Percentiles rank a stretch among this genome's conserved stretches.
phyloP scores from a whole-genome alignment of 2,329 filamentous ascomycete species.

The Chlorencoelia australis region DNA sequence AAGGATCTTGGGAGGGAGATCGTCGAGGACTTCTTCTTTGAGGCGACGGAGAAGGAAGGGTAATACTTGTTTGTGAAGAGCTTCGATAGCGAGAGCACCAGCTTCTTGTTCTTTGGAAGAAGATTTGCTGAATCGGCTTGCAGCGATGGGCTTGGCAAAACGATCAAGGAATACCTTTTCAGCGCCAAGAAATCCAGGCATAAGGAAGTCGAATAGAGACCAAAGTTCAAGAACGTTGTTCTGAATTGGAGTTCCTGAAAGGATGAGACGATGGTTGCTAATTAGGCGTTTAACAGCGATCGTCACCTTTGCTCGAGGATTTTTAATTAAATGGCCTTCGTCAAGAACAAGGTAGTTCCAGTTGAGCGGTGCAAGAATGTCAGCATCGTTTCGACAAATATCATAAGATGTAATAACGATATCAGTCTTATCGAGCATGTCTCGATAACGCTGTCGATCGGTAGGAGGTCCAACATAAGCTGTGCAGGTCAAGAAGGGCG shows the following conservation, averaged over 20 bases:
- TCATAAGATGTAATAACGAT: slow-evolving; percentile 97
- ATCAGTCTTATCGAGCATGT: slow-evolving; percentile 66
- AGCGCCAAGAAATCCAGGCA: slow-evolving; percentile 93
- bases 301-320: slow-evolving; percentile 92
- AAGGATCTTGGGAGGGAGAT: slow-evolving; percentile 93
- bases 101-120: slow-evolving; percentile 98
- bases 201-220: slow-evolving; percentile 97
- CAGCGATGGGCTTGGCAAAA: slow-evolving; percentile 82
- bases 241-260: slow-evolving; percentile 94
- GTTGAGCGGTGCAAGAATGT: slow-evolving; percentile 68
- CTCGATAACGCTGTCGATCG: slow-evolving; percentile 64
- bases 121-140: slow-evolving; percentile 90
- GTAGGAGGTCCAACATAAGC: slow-evolving; percentile 84
- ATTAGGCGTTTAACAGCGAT: slow-evolving; percentile 80
- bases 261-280: slow-evolving; percentile 90
- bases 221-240: slow-evolving; percentile 96
- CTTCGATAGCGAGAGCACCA: slow-evolving; percentile 90
- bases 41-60: slow-evolving; percentile 92
- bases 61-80: slow-evolving; percentile 95
- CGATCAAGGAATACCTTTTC: slow-evolving; percentile 93
- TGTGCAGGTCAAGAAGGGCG: slow-evolving; percentile 81
- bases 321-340: slow-evolving; percentile 97
- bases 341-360: slow-evolving; percentile 99
- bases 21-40: slow-evolving; percentile 95
- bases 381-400: slow-evolving; percentile 92